Conservation (phyloP, 768 basidiomycete genomes). For the Filobasidium wieringae region DNA sequence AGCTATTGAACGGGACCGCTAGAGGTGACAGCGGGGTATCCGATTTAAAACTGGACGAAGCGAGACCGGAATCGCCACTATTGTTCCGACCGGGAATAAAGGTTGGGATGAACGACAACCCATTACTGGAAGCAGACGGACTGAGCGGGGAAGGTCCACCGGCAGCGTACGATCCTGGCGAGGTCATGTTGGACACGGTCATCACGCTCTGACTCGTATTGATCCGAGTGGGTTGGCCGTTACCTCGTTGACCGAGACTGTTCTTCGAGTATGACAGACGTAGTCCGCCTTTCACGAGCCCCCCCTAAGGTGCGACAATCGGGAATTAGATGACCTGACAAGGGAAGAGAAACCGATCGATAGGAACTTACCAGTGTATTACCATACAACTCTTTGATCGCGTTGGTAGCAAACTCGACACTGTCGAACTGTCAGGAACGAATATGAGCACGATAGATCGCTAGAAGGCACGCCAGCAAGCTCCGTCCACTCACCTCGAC, state of each 20-base stretch:
- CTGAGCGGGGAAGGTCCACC: conserved; percentile 4
- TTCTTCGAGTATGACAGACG: conserved; percentile 96
- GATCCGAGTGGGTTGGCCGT: conserved; percentile 18
- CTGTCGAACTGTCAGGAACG: conserved; percentile 64
- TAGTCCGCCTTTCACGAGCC: conserved; percentile 91
- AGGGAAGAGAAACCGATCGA: no score
- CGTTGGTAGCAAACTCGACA: conserved; percentile 66
- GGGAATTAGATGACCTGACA: conserved; percentile 3
- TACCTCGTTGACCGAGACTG: conserved; percentile 57
- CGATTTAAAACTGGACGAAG: not conserved
- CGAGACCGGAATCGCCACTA: not conserved
- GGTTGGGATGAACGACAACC: conserved; percentile 6
- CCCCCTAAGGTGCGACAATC: conserved; percentile 42
- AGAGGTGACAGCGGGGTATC: conserved; percentile 15
- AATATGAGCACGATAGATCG: not conserved
- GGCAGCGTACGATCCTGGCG: conserved; percentile 1
- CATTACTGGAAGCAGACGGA: conserved; percentile 4
- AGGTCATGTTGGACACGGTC: conserved; percentile 1
- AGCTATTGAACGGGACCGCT: conserved; percentile 10
- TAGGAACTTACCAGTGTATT: conserved; percentile 52
- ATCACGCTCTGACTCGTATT: conserved; percentile 1
- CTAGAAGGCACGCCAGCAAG: not conserved
- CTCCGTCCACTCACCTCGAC: conserved; percentile 59
- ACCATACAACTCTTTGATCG: conserved; percentile 83
- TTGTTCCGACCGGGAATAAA: not conserved